Conservation (phyloP, 2,329 filamentous ascomycete species). For the Alternaria postmessia region DNA sequence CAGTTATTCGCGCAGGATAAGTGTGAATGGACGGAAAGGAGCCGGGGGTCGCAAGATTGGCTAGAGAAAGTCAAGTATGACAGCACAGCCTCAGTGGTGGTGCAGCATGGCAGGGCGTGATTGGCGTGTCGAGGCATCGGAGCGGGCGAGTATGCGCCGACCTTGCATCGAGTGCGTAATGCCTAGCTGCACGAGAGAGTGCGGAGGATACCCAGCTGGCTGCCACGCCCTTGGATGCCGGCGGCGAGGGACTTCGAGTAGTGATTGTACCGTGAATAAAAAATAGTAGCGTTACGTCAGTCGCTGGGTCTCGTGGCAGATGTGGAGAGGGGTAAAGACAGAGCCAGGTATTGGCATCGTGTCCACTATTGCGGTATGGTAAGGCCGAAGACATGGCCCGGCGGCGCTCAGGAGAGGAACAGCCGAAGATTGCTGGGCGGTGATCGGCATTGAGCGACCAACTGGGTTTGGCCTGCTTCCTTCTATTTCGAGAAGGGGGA, state of each 20-base stretch:
- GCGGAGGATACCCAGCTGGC: not conserved
- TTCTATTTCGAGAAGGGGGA: constrained; percentile 24
- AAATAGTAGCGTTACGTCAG: not conserved
- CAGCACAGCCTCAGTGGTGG: constrained; percentile 28
- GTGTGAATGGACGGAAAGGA: constrained; percentile 7
- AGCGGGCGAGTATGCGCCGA: constrained; percentile 16
- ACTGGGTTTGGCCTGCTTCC: constrained; percentile 22
- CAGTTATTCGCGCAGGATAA: constrained; percentile 3
- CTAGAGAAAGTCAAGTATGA: constrained; percentile 1
- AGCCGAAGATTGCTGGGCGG: constrained; percentile 8
- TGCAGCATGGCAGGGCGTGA: constrained; percentile 18
- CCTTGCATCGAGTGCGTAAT: constrained; percentile 28
- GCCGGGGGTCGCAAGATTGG: constrained; percentile 10
- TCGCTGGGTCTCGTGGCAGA: not conserved
- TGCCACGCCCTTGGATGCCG: constrained; percentile 4
- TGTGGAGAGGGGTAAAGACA: not conserved
- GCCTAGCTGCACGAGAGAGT: constrained; percentile 9
- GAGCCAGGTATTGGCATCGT: not conserved
- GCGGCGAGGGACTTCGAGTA: not conserved
- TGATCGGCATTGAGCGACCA: constrained; percentile 10
- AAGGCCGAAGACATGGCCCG: not conserved
- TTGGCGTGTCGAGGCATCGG: constrained; percentile 22
- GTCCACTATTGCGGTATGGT: not conserved
- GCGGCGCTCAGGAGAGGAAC: constrained; percentile 11
- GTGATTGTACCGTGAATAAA: not conserved